phyloP scores from a whole-genome alignment of 805 yeast species.

The Ogataea paradorogensis region DNA sequence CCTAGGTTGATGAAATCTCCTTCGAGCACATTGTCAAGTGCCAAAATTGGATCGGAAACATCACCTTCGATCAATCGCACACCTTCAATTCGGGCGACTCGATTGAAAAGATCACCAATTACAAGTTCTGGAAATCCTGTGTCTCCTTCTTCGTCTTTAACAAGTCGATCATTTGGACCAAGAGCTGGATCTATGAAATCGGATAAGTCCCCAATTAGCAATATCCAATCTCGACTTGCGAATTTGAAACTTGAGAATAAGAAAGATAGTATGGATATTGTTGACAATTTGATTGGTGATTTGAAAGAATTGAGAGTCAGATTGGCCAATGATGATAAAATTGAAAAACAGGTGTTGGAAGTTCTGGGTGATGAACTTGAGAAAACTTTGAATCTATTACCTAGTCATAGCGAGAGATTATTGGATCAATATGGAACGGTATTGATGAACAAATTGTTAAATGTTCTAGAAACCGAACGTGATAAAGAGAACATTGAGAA shows the following conservation, averaged over 20 bases:
- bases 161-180: constrained; percentile 11
- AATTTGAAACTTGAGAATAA: constrained; percentile 11
- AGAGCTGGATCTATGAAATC: constrained; percentile 12
- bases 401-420: constrained; percentile 17
- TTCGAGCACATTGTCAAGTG: constrained; percentile 8
- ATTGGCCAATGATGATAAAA: constrained; percentile 7
- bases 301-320: constrained; percentile 12
- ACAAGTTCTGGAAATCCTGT: constrained; percentile 6
- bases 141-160: constrained; percentile 11
- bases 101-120: constrained; percentile 11
- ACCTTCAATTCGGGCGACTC: constrained; percentile 6
- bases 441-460: constrained; percentile 11
- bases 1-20: constrained; percentile 8
- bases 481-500: constrained; percentile 19
- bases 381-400: constrained; percentile 18
- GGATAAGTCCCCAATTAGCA: constrained; percentile 9
- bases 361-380: constrained; percentile 13
- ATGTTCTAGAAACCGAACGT: constrained; percentile 1
- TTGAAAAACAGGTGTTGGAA: constrained; percentile 1
- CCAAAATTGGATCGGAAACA: constrained; percentile 3
- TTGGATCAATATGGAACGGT: constrained; percentile 16
- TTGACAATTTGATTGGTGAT: constrained; percentile 4
- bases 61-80: too few relatives aligned
- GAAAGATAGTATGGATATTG: not conserved
- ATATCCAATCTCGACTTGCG: constrained; percentile 14